Evolutionary conservation across 352 stramenopile genomes (phyloP).

Genomic region (Phytopythium chamaehyphon): DNA sequence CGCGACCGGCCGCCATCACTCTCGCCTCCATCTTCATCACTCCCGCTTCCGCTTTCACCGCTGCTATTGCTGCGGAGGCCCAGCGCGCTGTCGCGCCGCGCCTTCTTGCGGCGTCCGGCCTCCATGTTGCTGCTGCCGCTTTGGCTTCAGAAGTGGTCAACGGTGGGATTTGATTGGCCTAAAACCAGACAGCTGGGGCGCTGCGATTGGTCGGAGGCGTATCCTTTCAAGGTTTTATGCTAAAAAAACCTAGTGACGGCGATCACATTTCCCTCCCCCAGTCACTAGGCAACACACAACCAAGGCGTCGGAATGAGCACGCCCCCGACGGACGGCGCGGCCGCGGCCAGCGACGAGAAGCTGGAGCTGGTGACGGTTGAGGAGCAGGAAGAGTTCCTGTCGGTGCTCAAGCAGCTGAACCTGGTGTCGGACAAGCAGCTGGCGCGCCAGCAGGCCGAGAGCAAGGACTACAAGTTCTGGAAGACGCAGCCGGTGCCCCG

Average conservation of each 20-base stretch:
- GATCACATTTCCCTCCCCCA: no score
- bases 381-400: conserved; percentile 71
- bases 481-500: conserved; percentile 88
- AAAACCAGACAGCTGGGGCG: no score
- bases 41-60: conserved; percentile 15
- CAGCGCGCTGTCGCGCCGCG: not conserved
- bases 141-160: no score
- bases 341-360: conserved; percentile 15
- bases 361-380: conserved; percentile 52
- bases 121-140: not conserved
- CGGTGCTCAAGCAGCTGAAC: conserved; percentile 65
- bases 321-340: conserved; percentile 3
- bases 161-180: no score
- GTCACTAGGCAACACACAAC: no score
- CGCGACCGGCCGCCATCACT: not conserved
- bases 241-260: no score
- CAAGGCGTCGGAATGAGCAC: not conserved
- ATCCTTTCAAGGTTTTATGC: no score
- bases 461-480: conserved; percentile 91
- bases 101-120: conserved; percentile 3
- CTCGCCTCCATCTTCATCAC: conserved; percentile 8
- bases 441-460: conserved; percentile 7
- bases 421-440: conserved; percentile 18
- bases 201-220: no score
- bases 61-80: not conserved